Evolutionary conservation across 179 eudicot genomes (phyloP).

Genomic region (Silene vulgaris): DNA sequence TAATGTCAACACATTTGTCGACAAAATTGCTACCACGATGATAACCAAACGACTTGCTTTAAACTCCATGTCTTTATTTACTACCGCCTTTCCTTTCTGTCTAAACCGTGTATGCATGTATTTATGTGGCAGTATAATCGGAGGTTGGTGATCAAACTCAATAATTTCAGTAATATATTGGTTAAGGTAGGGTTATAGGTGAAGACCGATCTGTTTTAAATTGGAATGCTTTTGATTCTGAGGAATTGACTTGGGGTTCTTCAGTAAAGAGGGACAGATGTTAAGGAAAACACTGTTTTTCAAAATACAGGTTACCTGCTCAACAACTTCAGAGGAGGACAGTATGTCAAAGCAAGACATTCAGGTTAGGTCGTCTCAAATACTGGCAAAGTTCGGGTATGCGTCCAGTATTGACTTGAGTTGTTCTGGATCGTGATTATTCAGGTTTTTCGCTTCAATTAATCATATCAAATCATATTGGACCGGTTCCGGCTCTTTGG

Average conservation of each 20-base stretch:
- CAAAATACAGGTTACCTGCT: constrained; percentile 28
- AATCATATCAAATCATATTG: too few species aligned
- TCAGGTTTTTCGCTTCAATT: too few species aligned
- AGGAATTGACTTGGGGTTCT: not conserved
- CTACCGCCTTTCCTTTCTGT: not conserved
- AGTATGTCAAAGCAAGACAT: not conserved
- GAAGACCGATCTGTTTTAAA: not conserved
- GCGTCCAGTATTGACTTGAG: not conserved
- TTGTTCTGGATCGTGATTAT: not conserved
- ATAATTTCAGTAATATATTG: not conserved
- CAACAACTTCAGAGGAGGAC: constrained; percentile 17
- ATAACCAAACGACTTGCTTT: constrained; percentile 9
- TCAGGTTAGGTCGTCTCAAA: not conserved
- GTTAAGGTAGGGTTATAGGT: constrained; percentile 8
- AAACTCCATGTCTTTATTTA: constrained; percentile 3
- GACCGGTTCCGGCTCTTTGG: too few species aligned
- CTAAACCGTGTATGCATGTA: constrained; percentile 10
- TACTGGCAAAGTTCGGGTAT: not conserved
- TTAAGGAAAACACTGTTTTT: constrained; percentile 19
- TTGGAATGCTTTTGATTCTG: not conserved
- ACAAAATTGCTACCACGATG: constrained; percentile 17
- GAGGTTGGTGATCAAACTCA: constrained; percentile 34
- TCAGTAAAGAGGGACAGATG: constrained; percentile 12
- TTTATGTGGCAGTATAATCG: constrained; percentile 1
- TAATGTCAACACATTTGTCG: not conserved